Evolutionary conservation across 768 basidiomycete species (phyloP), one percentile per base, ranked within the genome.

Genomic region (Hericium rajendrae): DNA sequence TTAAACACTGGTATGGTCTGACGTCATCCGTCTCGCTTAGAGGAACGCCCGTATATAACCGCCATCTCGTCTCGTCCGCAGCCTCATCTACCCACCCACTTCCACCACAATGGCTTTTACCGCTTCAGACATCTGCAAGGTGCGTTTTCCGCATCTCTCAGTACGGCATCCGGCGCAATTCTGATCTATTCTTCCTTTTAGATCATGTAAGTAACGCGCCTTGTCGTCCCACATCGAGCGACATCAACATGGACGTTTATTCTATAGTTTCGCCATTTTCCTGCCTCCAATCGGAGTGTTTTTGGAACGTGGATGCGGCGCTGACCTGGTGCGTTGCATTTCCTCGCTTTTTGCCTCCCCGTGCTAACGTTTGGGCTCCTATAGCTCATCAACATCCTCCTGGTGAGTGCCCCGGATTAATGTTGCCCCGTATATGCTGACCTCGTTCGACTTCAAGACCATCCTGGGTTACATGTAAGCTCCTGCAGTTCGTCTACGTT

Each of bases 241-340:
- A 24, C 24, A 39, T 22, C 22, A 22, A 18, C 24, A 26, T 38
- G 43, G 38, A 49, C 15, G 18, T 32, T 26, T 57, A 38, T 54
- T 22, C 49, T 51, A 6, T 62, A 86, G 82, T 59, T 64, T 83
- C 55, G 88, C 88, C 58, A 76, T 91, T 71, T 63, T 91, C 68
- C 64, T 91, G 13, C 90, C 91, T 10, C 93, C 93, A 58, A 67
- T 95, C 2, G 91, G 86, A 56, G 93, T 95, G 24, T 92, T 93
- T 74, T 72, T 94, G 24, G 91, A 94, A 74, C 79, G 89, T 54
- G 93, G 93, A 24, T 94, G 91, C 68, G 73, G 75, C 38, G 82
- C 79, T 20, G 91, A 94, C 69, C 71, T 94, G 48, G 83, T 88
- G 65, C 53, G 84, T 79, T 10, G 22, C 41, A 54, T 4, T 32